Conservation (phyloP, 1,284 basidiomycete species). For the Cryptococcus sp. region DNA sequence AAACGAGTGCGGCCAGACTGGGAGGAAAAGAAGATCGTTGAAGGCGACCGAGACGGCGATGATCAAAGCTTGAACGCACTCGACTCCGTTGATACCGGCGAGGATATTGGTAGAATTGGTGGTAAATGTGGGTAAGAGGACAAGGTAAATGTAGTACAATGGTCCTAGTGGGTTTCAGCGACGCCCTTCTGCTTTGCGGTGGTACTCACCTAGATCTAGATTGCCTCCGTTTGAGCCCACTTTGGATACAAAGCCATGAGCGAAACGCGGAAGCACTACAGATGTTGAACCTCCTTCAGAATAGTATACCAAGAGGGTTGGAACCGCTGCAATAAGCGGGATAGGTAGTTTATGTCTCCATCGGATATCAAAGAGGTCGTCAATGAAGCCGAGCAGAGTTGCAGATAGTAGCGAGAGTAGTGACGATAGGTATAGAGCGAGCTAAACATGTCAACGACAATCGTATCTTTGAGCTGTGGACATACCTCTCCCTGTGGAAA, state of each 20-base stretch:
- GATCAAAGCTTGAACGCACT: constrained; percentile 86
- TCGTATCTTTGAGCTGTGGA: constrained; percentile 4
- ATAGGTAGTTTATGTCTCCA: constrained; percentile 99
- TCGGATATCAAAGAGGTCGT: constrained; percentile 97
- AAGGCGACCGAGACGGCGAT: constrained; percentile 85
- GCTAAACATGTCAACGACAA: constrained; percentile 35
- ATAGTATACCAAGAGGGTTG: constrained; percentile 92
- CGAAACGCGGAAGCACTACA: constrained; percentile 84
- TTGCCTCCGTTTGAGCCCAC: constrained; percentile 21
- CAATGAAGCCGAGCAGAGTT: constrained; percentile 89
- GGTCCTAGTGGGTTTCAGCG: constrained; percentile 57
- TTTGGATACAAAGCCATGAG: constrained; percentile 57
- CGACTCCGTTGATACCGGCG: constrained; percentile 95
- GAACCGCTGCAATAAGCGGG: constrained; percentile 90
- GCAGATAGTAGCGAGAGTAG: constrained; percentile 85
- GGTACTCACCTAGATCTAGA: constrained; percentile 75
- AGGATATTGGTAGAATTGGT: constrained; percentile 99
- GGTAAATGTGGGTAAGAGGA: constrained; percentile 89
- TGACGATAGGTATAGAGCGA: constrained; percentile 88
- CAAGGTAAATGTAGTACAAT: constrained; percentile 95
- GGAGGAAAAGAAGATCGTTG: constrained; percentile 89
- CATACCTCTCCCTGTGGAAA: constrained; percentile 84
- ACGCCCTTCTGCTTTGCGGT: not conserved
- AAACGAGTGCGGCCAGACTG: constrained; percentile 58
- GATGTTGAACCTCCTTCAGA: constrained; percentile 88